Percentiles rank a stretch among this genome's conserved stretches.
Evolutionary conservation across 768 basidiomycete genomes (phyloP).

Genomic region (Pulveroboletus ravenelii): DNA sequence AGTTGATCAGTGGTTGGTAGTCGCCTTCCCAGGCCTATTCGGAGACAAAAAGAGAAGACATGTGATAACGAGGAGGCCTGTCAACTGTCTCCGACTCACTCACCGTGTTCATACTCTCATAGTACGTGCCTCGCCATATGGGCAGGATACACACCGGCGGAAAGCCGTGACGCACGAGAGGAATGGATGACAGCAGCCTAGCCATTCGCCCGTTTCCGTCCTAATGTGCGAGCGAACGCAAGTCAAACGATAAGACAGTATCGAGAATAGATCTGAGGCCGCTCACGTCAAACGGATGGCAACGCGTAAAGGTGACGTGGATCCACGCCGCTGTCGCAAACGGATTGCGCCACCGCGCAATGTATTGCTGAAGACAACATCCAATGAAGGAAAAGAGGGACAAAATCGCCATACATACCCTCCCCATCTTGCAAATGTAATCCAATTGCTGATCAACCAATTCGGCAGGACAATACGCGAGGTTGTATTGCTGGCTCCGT

Average conservation of each 20-base stretch:
- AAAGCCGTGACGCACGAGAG: constrained; percentile 30
- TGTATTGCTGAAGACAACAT: constrained; percentile 28
- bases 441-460: constrained; percentile 31
- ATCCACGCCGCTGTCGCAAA: constrained; percentile 36
- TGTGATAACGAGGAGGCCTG: background rate
- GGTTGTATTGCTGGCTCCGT: constrained; percentile 31
- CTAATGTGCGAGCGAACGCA: constrained; percentile 6
- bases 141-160: constrained; percentile 30
- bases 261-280: background rate
- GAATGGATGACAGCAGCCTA: constrained; percentile 32
- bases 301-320: constrained; percentile 32
- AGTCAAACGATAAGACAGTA: background rate
- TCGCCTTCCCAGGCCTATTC: constrained; percentile 33
- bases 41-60: background rate
- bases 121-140: constrained; percentile 21
- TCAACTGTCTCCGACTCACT: constrained; percentile 3
- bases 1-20: constrained; percentile 30
- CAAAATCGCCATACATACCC: constrained; percentile 14
- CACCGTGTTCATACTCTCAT: constrained; percentile 33
- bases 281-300: constrained; percentile 34
- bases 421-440: constrained; percentile 33
- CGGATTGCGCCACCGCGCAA: constrained; percentile 34
- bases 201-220: constrained; percentile 36
- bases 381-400: background rate
- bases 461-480: constrained; percentile 30